Evolutionary conservation across 2,329 filamentous ascomycete species (phyloP).

Genomic region (Penicillium sp.): DNA sequence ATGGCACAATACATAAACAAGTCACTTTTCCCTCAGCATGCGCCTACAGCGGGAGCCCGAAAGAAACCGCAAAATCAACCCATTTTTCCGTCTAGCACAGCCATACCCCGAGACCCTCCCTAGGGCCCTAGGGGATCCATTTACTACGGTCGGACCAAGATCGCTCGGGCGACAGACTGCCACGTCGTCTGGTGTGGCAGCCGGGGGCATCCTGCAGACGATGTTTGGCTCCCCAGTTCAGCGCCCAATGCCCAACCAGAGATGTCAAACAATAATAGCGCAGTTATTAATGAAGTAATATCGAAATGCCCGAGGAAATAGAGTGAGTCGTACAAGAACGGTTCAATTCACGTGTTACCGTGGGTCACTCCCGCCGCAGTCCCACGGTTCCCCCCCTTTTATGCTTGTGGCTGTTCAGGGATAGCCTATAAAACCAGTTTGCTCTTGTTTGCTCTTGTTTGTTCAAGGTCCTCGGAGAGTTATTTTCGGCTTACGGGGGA

Average conservation of each 20-base stretch:
- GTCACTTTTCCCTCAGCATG: constrained; percentile 2
- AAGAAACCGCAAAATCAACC: background rate
- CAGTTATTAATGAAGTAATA: background rate
- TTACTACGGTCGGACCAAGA: constrained; percentile 9
- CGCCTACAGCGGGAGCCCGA: constrained; percentile 24
- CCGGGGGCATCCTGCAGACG: constrained; percentile 22
- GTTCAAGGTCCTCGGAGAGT: background rate
- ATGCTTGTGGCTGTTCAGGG: background rate
- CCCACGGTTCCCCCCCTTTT: background rate
- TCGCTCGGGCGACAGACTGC: constrained; percentile 16
- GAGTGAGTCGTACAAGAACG: constrained; percentile 1
- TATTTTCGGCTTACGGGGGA: background rate
- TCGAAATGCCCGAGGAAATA: background rate
- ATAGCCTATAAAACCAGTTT: background rate
- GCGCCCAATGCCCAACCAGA: constrained; percentile 17
- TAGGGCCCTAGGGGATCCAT: constrained; percentile 6
- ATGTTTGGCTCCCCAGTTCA: constrained; percentile 3
- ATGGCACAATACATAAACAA: constrained; percentile 5
- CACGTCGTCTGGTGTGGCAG: constrained; percentile 24
- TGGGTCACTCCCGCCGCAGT: constrained; percentile 3
- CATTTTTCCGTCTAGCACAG: background rate
- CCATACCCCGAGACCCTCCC: constrained; percentile 4
- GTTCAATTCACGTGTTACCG: constrained; percentile 5
- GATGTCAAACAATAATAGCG: background rate
- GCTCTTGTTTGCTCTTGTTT: background rate